Base-by-base conservation (phyloP, 78 protist species). In the Emiliania huxleyi region DNA sequence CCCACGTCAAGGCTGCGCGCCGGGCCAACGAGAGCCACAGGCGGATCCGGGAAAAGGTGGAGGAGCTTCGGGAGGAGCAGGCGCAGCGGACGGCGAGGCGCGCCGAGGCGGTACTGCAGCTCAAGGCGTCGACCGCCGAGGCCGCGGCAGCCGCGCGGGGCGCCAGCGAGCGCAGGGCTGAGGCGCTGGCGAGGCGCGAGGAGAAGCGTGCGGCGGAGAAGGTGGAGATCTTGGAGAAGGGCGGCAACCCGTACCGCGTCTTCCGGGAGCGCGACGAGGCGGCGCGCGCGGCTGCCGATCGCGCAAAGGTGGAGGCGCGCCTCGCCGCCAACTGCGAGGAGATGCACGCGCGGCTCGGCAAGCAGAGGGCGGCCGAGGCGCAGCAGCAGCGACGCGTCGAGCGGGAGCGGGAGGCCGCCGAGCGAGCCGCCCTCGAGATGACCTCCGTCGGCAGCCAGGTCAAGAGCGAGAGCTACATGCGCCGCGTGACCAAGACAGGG, bases 241-340 rank as follows among this genome's bases (percentile, higher is more conserved):
- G 92, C 19, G 92, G 92, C 49, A 90, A 90, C 71, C 92, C 92
- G n/a, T 69, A 90, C 92, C 37, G 43, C 38, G 84, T 90, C 29
- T 42, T 49, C 6, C 90, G 90, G 33, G 73, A 35, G 46, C 90
- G 90, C 11, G 40, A 19, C 26, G 75, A 85, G 90, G 44, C 4
- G 48, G 71, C 48, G 48, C 69, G 69, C 23, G 11, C 5, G 45
- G 73, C 0, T 6, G 8, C 33, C 40, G 90, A 48, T 71, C 43
- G 29, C 23, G 73, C 1, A 37, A 22, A n/a, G 90, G 33, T 40
- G 48, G 40, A 49, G 43, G 46, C 19, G n/a, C 25, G 6, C 45
- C 43, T 48, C 2, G 11, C 5, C 15, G 38, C 90, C 35, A n/a
- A 85, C 75, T 22, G 1, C 45, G 23, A n/a, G 11, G 15, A 21